Base-by-base conservation (phyloP, 495 filamentous ascomycete species). In the Pyrenula aspistea region DNA sequence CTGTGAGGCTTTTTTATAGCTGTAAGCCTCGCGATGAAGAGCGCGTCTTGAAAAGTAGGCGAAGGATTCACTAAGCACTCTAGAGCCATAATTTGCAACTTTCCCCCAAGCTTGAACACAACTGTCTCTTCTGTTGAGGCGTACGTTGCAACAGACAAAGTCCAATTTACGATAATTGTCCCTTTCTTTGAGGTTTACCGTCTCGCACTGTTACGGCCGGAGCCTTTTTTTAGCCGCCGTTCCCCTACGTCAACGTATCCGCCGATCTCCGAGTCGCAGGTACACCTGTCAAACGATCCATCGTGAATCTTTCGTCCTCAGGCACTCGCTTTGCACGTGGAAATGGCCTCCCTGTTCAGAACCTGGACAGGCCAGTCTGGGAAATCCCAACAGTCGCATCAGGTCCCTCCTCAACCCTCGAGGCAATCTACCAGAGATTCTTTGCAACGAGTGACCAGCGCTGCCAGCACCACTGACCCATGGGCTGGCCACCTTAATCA, bases 401-500 rank as follows among this genome's bases (percentile, higher is more conserved):
- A 65, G 21, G 59, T 64, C 57, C 72, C 15, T 71, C 74, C 49
- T 71, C 71, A 21, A 65, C 68, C 54, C 68, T 71, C 49, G 73
- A 8, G 19, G 22, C 22, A 52, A 21, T 52, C 50, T 8, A 21
- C 50, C 50, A 8, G 19, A 52, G 22, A 52, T 52, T 10, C n/a
- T 4, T 20, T 52, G 8, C 22, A 52, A 21, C 8, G 20, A 52
- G 50, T 52, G 8, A 20, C 50, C 50, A 52, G 50, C 50, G 4
- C n/a, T 19, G 19, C 19, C 8, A 21, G 19, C 19, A 52, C n/a
- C 22, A 24, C 50, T 10, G 50, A 52, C 20, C 50, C 50, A 21
- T 62, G 75, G 47, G 69, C 77, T 12, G 89, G 86, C 24, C 89
- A 93, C 65, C 68, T 90, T 53, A 82, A 87, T 25, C 85, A 90